Evolutionary conservation across 306 rosid species (phyloP), one percentile per base, ranked within the genome.

Genomic region (Acacia crassicarpa): DNA sequence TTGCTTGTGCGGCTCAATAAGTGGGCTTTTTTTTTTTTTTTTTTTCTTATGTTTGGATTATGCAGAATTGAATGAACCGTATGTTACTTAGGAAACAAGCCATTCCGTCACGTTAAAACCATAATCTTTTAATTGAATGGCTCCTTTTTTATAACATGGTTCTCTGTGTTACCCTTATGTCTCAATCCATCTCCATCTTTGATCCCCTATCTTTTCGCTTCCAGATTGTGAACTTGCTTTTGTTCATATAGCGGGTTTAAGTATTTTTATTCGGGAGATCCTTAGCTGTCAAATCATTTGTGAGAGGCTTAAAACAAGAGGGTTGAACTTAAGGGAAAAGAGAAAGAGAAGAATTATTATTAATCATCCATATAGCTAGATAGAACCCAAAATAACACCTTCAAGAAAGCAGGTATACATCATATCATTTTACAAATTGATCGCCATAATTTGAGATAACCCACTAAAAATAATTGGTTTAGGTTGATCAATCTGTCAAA

Each of bases 381-480:
- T 48, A 59, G 59, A 54, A 32, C 38, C 40, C 27, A 33, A 49
- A 13, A 27, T 73, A 63, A 48, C 17, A 23, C 30, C 41, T 32
- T 69, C 61, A 44, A 70, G 59, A 80, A 59, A 72, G 51, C 58
- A 71, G 75, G 38, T 71, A 76, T 40, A 65, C 62, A 67, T 68
- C 68, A 58, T 59, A 45, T 72, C 76, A 71, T 61, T 27, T 40
- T 61, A 70, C 72, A 75, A 76, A 85, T 38, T 75, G 32, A 75
- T 81, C 35, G 75, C 77, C 78, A 86, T 83, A 68, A 80, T 74
- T 80, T 56, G 66, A 79, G 87, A 78, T 81, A 79, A 63, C 66
- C 79, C 77, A 70, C 83, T 71, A 49, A 81, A 81, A 78, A 79
- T 83, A 81, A 75, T 73, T 75, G 86, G 88, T 78, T 75, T 72